Base-by-base conservation (phyloP, 1,139 yeast species). In the Geotrichum restrictum region DNA sequence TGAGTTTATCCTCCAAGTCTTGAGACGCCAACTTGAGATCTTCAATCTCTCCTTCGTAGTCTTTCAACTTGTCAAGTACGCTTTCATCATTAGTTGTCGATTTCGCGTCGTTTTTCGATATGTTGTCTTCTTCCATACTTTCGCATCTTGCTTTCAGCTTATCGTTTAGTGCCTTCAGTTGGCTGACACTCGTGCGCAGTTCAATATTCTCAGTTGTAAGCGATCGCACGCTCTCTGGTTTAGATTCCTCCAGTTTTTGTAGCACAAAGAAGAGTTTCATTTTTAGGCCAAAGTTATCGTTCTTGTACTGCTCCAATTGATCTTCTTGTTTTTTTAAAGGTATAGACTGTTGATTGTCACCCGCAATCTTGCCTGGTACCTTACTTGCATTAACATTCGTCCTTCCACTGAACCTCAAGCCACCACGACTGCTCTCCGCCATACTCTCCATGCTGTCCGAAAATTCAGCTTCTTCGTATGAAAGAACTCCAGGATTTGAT, bases 281-380 rank as follows among this genome's bases (percentile, higher is more conserved):
- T 62, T 80, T 79, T 59, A 85, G 71, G 58, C 81, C 78, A 62
- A 82, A 78, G 59, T 83, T 85, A 53, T 85, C 89, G 27, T 77
- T 74, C 57, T 79, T 76, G 45, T 83, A 69, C 48, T 71, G 71
- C 45, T 78, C 73, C 38, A 79, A 69, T 44, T 75, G 72, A 19
- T 58, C 53, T 44, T 63, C 66, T 45, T 64, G 67, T 46, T 63
- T 63, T 24, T 62, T 60, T 31, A 64, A 49, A 14, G 67, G 67
- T 50, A 63, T 50, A 10, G 42, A 27, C 14, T 49, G 48, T 10
- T 16, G 24, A 21, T 42, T 46, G 11, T 52, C 42, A 6, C 55
- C 52, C 34, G 50, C 53, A 22, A 46, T 49, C 34, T 43, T 46
- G 8, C 56, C 47, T 6, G 37, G 54, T 10, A 42, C 41, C 24